These are phyloP conservation scores for Chlorella sp. DNA, from an alignment of 139 green algal species.

Conservation along the genomic window DNA sequence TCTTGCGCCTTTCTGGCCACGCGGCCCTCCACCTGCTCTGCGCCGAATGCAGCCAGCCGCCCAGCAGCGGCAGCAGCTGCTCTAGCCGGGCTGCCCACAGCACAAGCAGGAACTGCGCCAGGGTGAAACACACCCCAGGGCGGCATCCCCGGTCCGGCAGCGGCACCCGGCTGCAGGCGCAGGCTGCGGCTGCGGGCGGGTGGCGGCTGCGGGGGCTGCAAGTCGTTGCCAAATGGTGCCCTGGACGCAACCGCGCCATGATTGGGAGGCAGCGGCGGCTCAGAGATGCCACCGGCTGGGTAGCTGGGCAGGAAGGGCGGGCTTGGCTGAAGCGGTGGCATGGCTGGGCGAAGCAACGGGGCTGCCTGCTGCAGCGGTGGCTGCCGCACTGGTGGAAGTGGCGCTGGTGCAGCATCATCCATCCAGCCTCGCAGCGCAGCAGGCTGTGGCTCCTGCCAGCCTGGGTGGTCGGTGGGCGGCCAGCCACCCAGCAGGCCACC, in stretches of 20 bases:
- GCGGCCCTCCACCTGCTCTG: neutral
- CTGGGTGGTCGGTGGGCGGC: too few species aligned
- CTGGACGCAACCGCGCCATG: neutral
- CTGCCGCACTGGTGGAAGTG: too few species aligned
- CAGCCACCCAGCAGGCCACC: too few species aligned
- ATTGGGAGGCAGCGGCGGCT: neutral
- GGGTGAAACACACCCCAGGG: too few species aligned
- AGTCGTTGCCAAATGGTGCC: slow-evolving; percentile 7
- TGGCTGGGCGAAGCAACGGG: too few species aligned
- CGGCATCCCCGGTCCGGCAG: neutral
- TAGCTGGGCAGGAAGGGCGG: neutral
- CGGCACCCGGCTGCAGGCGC: neutral
- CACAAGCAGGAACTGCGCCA: neutral
- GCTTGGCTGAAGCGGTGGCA: too few species aligned
- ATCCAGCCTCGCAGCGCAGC: neutral
- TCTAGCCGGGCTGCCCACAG: neutral
- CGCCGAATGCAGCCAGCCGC: neutral
- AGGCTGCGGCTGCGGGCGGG: neutral
- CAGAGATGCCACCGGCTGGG: too few species aligned
- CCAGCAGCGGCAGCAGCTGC: neutral
- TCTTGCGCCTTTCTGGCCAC: neutral
- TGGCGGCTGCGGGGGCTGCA: neutral
- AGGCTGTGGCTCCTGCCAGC: neutral
- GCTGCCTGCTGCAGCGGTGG: too few species aligned
- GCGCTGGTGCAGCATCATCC: neutral